phyloP scores from a whole-genome alignment of 345 rosid species.

The Euphorbia pulcherrima region DNA sequence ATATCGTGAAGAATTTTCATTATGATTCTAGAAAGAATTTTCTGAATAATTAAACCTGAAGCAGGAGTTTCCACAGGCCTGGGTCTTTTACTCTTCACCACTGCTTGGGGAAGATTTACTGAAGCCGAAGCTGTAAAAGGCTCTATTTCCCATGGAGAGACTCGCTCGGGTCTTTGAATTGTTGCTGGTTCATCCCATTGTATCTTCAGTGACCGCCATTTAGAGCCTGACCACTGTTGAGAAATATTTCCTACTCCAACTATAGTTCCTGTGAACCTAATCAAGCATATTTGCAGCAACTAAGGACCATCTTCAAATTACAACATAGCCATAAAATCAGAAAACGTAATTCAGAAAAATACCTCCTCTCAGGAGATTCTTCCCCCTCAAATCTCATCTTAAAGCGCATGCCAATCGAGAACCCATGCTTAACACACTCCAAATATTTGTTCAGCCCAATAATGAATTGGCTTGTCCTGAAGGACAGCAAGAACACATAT shows the following conservation, averaged over 20 bases:
- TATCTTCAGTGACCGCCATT: conserved; percentile 85
- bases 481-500: conserved; percentile 12
- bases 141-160: conserved; percentile 95
- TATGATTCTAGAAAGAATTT: background rate
- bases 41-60: conserved; percentile 38
- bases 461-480: conserved; percentile 90
- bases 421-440: conserved; percentile 55
- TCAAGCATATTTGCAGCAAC: conserved; percentile 8
- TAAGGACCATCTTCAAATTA: background rate
- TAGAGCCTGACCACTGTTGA: conserved; percentile 70
- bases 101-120: conserved; percentile 38
- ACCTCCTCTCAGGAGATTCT: conserved; percentile 92
- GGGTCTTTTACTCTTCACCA: conserved; percentile 64
- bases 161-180: conserved; percentile 68
- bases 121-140: conserved; percentile 52
- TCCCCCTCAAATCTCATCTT: conserved; percentile 93
- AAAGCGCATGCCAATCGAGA: conserved; percentile 74
- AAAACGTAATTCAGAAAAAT: background rate
- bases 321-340: background rate
- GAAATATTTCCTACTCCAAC: conserved; percentile 77
- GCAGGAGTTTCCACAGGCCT: conserved; percentile 49
- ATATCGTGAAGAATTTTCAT: background rate
- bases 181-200: conserved; percentile 96
- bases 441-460: conserved; percentile 71
- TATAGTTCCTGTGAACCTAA: conserved; percentile 84